phyloP scores from a whole-genome alignment of 2,329 filamentous ascomycete genomes.

The Monosporascus sp. region DNA sequence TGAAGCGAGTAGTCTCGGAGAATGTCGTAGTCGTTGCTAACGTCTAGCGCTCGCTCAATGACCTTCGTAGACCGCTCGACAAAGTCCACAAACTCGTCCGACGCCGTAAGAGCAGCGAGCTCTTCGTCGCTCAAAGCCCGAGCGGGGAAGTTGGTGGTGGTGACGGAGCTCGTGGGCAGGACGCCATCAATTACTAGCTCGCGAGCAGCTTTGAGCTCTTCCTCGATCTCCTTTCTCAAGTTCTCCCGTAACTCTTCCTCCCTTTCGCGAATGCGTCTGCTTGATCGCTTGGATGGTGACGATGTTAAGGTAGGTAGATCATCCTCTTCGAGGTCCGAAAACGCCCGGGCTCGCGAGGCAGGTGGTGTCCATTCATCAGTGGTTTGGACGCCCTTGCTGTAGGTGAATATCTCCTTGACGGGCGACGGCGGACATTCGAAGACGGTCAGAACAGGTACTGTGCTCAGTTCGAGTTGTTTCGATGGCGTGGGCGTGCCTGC shows the following conservation, averaged over 20 bases:
- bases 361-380: slow-evolving; percentile 64
- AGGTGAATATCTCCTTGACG: slow-evolving; percentile 82
- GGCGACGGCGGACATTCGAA: slow-evolving; percentile 75
- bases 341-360: slow-evolving; percentile 46
- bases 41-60: slow-evolving; percentile 88
- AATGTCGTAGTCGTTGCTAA: slow-evolving; percentile 79
- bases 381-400: slow-evolving; percentile 96
- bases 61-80: slow-evolving; percentile 95
- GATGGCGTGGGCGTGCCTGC: slow-evolving; percentile 26
- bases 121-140: slow-evolving; percentile 80
- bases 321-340: slow-evolving; percentile 57
- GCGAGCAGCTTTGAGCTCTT: slow-evolving; percentile 74
- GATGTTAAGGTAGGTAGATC: slow-evolving; percentile 49
- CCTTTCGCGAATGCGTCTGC: slow-evolving; percentile 71
- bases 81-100: slow-evolving; percentile 91
- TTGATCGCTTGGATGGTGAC: slow-evolving; percentile 67
- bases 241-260: slow-evolving; percentile 87
- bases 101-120: slow-evolving; percentile 81
- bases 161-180: slow-evolving; percentile 36
- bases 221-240: slow-evolving; percentile 83
- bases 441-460: slow-evolving; percentile 68
- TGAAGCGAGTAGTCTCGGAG: slow-evolving; percentile 89
- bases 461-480: slow-evolving; percentile 64
- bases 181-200: slow-evolving; percentile 51
- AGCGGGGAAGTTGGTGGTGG: slow-evolving; percentile 62